Percentiles rank a stretch among this genome's conserved stretches.
Conservation (phyloP, 306 rosid genomes). For the Pyrus betulifolia region DNA sequence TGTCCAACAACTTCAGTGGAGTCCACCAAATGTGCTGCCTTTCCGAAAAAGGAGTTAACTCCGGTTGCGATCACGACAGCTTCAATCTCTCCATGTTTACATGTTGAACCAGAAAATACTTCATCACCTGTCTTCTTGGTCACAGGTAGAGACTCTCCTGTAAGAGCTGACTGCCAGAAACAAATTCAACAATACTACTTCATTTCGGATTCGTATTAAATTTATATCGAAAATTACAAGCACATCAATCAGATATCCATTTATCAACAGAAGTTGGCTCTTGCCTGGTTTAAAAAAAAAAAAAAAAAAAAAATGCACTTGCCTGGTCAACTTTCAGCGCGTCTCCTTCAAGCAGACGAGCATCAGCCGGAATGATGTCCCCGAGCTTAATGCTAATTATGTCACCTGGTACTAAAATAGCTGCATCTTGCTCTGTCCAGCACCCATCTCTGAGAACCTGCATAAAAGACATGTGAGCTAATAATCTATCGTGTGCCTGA, state of each 20-base stretch:
- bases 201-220: background rate
- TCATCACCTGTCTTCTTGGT: constrained; percentile 71
- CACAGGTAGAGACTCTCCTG: constrained; percentile 83
- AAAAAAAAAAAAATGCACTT: constrained; percentile 5
- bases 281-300: background rate
- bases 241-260: background rate
- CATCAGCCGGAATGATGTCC: constrained; percentile 87
- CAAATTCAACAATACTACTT: constrained; percentile 16
- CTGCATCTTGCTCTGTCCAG: constrained; percentile 84
- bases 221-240: constrained; percentile 1
- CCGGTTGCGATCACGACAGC: constrained; percentile 88
- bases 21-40: constrained; percentile 82
- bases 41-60: constrained; percentile 71
- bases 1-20: constrained; percentile 63
- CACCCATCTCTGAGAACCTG: constrained; percentile 83
- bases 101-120: constrained; percentile 78
- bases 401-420: constrained; percentile 79
- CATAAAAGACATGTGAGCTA: constrained; percentile 3
- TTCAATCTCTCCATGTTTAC: constrained; percentile 87
- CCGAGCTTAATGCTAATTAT: constrained; percentile 81
- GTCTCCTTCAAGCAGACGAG: constrained; percentile 87
- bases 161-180: constrained; percentile 72
- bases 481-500: background rate
- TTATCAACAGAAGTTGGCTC: background rate
- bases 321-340: constrained; percentile 82